These are phyloP conservation scores for Patellifolia procumbens DNA, from an alignment of 179 eudicot species.

Conservation along the genomic window DNA sequence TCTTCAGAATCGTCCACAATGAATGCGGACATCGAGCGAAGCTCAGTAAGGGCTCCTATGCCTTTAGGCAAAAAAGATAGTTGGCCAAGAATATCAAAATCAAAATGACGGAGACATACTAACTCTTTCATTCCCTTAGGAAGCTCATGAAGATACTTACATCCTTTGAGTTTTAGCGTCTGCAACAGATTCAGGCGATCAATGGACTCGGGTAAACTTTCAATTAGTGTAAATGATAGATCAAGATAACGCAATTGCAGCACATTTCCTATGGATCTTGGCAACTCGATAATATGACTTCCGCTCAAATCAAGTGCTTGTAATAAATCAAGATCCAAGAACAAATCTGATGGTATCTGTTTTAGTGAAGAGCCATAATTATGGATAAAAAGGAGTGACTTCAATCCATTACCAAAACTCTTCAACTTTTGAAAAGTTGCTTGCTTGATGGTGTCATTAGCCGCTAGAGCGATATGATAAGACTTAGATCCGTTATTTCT, in stretches of 20 bases:
- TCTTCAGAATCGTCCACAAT: conserved; percentile 15
- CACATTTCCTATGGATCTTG: conserved; percentile 2
- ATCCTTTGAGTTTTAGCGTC: conserved; percentile 14
- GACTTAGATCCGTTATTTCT: background rate
- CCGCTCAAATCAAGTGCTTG: conserved; percentile 18
- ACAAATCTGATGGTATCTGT: background rate
- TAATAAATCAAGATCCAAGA: background rate
- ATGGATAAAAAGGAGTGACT: conserved; percentile 4
- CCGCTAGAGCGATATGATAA: background rate
- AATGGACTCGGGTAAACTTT: conserved; percentile 18
- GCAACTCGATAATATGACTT: conserved; percentile 18
- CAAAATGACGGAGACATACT: conserved; percentile 13
- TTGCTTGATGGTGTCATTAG: background rate
- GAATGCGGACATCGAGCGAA: conserved; percentile 2
- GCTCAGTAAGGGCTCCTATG: background rate
- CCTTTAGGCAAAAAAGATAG: background rate
- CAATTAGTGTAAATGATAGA: conserved; percentile 11
- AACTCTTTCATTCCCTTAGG: conserved; percentile 19
- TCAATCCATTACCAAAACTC: background rate
- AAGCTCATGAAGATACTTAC: conserved; percentile 7
- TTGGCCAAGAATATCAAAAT: conserved; percentile 1
- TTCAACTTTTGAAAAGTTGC: background rate
- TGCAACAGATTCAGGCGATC: conserved; percentile 6
- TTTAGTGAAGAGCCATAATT: background rate
- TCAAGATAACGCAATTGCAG: background rate